A percentile compares a stretch with the other conserved stretches of the same genome.
Evolutionary conservation across 2,329 filamentous ascomycete species (phyloP).

Genomic region (Dendrostoma leiphaemia): DNA sequence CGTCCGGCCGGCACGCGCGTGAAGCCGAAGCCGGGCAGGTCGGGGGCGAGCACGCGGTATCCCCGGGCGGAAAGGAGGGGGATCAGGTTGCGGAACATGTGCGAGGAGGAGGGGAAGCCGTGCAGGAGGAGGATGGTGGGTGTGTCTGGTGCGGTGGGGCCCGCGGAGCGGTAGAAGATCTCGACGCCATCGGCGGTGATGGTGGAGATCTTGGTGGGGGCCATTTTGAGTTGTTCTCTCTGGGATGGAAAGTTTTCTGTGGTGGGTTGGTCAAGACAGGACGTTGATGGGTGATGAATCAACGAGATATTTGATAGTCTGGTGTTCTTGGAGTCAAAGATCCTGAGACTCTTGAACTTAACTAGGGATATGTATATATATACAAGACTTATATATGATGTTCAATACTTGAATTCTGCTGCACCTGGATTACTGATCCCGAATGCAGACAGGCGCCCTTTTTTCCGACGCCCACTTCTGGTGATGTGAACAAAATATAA

Average conservation of each 20-base stretch:
- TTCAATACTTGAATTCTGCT: too few relatives aligned
- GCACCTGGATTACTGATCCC: too few relatives aligned
- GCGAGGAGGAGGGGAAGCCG: conserved; percentile 43
- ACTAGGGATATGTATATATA: too few relatives aligned
- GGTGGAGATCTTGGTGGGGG: conserved; percentile 18
- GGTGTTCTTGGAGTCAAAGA: too few relatives aligned
- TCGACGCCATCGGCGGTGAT: conserved; percentile 33
- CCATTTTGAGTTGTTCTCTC: neutral
- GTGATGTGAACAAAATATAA: too few relatives aligned
- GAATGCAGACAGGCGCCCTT: too few relatives aligned
- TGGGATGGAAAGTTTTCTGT: too few relatives aligned
- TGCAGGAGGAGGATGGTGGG: conserved; percentile 42
- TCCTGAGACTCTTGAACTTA: too few relatives aligned
- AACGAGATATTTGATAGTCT: too few relatives aligned
- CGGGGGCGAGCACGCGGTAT: conserved; percentile 51
- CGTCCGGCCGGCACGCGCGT: conserved; percentile 41
- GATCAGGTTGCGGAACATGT: conserved; percentile 44
- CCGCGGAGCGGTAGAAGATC: conserved; percentile 40
- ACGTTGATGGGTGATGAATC: too few relatives aligned
- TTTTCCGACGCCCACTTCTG: too few relatives aligned
- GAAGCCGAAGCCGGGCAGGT: conserved; percentile 60
- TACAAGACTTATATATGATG: too few relatives aligned
- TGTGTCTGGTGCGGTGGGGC: conserved; percentile 21
- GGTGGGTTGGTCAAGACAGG: neutral
- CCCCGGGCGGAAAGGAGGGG: conserved; percentile 34